These are phyloP conservation scores for Ascochyta viciae-villosae DNA, from an alignment of 2,329 filamentous ascomycete species.

Conservation along the genomic window DNA sequence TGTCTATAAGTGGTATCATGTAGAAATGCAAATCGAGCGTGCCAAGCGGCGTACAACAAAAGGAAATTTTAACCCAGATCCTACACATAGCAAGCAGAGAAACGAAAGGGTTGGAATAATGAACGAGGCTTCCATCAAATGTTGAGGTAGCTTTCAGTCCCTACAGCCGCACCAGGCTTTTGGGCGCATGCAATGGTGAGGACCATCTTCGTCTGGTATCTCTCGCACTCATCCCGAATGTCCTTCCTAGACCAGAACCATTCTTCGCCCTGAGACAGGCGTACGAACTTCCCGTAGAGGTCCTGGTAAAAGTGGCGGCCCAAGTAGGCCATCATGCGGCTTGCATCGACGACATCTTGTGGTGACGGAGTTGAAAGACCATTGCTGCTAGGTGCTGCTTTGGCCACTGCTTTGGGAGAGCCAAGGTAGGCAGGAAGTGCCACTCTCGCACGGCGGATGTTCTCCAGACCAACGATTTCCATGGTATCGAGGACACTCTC, in stretches of 20 bases:
- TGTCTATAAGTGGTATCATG: slow-evolving; percentile 21
- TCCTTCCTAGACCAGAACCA: slow-evolving; percentile 38
- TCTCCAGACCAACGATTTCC: slow-evolving; percentile 38
- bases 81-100: not conserved
- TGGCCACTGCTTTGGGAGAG: slow-evolving; percentile 13
- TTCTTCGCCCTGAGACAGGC: slow-evolving; percentile 27
- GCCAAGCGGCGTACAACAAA: not conserved
- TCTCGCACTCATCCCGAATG: slow-evolving; percentile 32
- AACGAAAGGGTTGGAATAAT: not conserved
- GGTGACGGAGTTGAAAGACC: slow-evolving; percentile 20
- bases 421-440: slow-evolving; percentile 30
- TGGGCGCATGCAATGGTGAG: slow-evolving; percentile 35
- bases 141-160: slow-evolving; percentile 28
- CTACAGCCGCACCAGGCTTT: slow-evolving; percentile 20
- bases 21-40: slow-evolving; percentile 3
- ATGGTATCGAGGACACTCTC: slow-evolving; percentile 39
- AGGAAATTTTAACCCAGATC: not conserved
- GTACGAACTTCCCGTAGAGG: slow-evolving; percentile 30
- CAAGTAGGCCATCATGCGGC: slow-evolving; percentile 36
- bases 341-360: slow-evolving; percentile 30
- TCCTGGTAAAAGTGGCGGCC: slow-evolving; percentile 38
- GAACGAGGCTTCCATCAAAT: slow-evolving; percentile 5
- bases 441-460: slow-evolving; percentile 37
- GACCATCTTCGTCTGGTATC: slow-evolving; percentile 35
- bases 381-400: slow-evolving; percentile 13